These are phyloP conservation scores for Nicotiana rustica DNA, from an alignment of 305 asterid genomes.

Conservation along the genomic window DNA sequence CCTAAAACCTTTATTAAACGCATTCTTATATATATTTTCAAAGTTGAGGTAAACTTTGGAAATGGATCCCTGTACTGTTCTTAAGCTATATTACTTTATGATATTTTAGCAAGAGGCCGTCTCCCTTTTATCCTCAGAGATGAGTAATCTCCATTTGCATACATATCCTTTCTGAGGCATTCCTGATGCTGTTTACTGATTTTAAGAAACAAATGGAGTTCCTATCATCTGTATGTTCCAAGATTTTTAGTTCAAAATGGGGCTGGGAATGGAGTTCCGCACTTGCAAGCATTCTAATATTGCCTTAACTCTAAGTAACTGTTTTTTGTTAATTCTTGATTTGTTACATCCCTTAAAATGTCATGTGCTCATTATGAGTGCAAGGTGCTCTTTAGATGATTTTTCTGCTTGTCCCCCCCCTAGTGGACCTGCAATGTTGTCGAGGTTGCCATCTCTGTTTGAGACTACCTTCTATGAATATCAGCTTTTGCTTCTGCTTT, in stretches of 20 bases:
- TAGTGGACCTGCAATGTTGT: background rate
- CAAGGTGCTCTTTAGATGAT: background rate
- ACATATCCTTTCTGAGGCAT: constrained; percentile 26
- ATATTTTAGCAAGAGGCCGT: background rate
- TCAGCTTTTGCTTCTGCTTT: constrained; percentile 33
- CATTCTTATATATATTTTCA: background rate
- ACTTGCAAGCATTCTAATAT: background rate
- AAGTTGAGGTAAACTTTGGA: background rate
- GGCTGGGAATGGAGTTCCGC: background rate
- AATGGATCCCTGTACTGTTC: too few relatives aligned
- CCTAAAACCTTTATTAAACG: constrained; percentile 8
- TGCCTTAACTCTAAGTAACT: background rate
- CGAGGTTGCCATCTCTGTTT: background rate
- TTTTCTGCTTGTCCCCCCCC: background rate
- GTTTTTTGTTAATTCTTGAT: background rate
- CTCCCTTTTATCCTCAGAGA: constrained; percentile 6
- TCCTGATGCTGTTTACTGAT: constrained; percentile 12
- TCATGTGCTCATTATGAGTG: background rate
- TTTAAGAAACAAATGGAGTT: background rate
- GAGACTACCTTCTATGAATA: background rate
- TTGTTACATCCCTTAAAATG: background rate
- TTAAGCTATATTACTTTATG: background rate
- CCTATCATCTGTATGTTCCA: background rate
- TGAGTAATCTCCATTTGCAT: background rate
- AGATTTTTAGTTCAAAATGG: background rate